Conservation (phyloP, 352 stramenopile genomes). For the Hyaloperonospora arabidopsidis region DNA sequence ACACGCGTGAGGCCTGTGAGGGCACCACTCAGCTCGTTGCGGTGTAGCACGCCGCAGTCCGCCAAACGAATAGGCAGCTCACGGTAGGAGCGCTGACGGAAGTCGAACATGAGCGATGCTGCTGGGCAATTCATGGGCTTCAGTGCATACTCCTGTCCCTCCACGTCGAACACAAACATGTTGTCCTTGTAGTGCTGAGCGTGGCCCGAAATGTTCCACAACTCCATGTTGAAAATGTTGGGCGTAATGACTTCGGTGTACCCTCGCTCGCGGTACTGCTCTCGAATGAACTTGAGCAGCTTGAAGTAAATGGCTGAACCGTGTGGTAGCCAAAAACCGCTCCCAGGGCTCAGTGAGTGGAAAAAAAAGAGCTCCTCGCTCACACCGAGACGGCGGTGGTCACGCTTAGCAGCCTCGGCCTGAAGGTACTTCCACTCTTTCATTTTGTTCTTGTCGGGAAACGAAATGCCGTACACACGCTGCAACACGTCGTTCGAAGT, state of each 20-base stretch:
- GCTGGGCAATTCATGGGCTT: constrained; percentile 99
- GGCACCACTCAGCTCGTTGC: constrained; percentile 93
- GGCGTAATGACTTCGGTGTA: constrained; percentile 95
- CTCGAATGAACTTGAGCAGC: constrained; percentile 94
- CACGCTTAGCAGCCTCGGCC: constrained; percentile 92
- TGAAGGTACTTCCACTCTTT: constrained; percentile 97
- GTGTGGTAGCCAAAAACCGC: constrained; percentile 94
- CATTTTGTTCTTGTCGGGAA: constrained; percentile 96
- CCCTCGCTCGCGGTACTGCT: constrained; percentile 58
- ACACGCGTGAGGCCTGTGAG: constrained; percentile 96
- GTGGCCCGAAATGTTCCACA: constrained; percentile 96
- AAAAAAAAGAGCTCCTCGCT: constrained; percentile 96
- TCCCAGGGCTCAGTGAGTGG: constrained; percentile 89
- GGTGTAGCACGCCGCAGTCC: constrained; percentile 98
- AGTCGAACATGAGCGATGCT: constrained; percentile 97
- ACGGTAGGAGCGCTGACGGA: constrained; percentile 90
- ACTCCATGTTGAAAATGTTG: constrained; percentile 97
- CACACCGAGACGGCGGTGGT: constrained; percentile 91
- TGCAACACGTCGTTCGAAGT: constrained; percentile 96
- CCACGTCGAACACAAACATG: constrained; percentile 98
- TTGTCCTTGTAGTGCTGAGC: constrained; percentile 97
- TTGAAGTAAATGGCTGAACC: constrained; percentile 96
- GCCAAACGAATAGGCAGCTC: constrained; percentile 95
- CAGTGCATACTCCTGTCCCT: constrained; percentile 90
- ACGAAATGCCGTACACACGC: constrained; percentile 96